phyloP scores from a whole-genome alignment of 306 rosid genomes.

The Inga oerstediana region DNA sequence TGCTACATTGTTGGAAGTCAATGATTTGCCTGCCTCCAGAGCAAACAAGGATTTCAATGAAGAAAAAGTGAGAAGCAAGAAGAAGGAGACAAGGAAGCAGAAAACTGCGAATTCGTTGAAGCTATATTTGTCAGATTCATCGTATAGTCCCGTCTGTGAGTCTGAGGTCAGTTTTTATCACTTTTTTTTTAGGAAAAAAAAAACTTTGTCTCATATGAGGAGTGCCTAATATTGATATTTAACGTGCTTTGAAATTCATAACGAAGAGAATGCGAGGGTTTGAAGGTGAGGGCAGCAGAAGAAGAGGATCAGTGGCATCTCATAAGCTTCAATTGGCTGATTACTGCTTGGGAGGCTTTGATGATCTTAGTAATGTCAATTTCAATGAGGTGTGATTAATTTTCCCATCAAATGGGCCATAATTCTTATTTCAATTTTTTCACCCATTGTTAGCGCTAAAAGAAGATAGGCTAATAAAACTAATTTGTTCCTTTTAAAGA shows the following conservation, averaged over 20 bases:
- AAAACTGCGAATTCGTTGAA: neutral
- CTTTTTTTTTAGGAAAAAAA: neutral
- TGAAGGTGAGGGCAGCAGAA: constrained; percentile 41
- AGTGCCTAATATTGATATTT: neutral
- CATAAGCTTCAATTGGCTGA: constrained; percentile 36
- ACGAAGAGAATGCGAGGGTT: constrained; percentile 40
- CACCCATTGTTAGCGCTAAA: neutral
- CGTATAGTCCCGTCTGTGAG: constrained; percentile 42
- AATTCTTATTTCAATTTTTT: neutral
- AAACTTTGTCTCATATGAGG: neutral
- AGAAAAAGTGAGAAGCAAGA: constrained; percentile 21
- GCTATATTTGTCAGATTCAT: constrained; percentile 53
- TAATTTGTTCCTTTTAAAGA: neutral
- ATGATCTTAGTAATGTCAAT: constrained; percentile 38
- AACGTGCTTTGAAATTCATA: neutral
- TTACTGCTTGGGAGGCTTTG: constrained; percentile 41
- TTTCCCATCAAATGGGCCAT: neutral
- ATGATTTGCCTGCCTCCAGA: constrained; percentile 40
- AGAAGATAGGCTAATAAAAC: neutral
- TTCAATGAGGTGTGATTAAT: constrained; percentile 50
- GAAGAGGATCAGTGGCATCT: constrained; percentile 45
- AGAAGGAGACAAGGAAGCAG: constrained; percentile 24
- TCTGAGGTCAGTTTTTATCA: constrained; percentile 47
- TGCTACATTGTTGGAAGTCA: constrained; percentile 64
- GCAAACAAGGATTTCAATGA: constrained; percentile 32